Conservation (phyloP, 2,329 filamentous ascomycete genomes). For the Fusarium succisae region DNA sequence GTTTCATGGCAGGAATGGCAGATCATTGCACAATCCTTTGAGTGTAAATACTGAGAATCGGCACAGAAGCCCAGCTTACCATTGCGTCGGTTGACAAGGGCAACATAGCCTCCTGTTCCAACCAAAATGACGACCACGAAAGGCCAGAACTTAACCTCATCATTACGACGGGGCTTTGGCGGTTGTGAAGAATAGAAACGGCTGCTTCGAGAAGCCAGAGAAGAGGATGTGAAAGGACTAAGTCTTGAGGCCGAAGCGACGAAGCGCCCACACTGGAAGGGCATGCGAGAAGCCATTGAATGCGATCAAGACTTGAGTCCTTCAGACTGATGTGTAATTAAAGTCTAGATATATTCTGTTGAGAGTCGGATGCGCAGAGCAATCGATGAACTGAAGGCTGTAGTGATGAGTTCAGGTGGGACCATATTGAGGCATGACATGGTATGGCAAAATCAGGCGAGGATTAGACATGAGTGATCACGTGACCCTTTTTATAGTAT, state of each 20-base stretch:
- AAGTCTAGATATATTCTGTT: background rate
- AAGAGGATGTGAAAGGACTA: conserved; percentile 23
- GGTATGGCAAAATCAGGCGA: conserved; percentile 21
- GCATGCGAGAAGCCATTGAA: conserved; percentile 48
- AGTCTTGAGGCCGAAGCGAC: conserved; percentile 36
- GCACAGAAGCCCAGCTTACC: conserved; percentile 49
- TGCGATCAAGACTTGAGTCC: conserved; percentile 2
- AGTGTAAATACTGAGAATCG: background rate
- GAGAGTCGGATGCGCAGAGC: background rate
- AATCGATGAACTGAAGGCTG: background rate
- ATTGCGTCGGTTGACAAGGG: conserved; percentile 60
- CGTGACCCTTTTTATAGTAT: background rate
- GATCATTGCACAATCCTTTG: background rate
- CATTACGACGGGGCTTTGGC: conserved; percentile 48
- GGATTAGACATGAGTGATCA: conserved; percentile 4
- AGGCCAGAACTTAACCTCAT: conserved; percentile 65
- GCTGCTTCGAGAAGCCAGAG: conserved; percentile 29
- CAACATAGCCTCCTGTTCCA: conserved; percentile 59
- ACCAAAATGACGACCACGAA: conserved; percentile 61
- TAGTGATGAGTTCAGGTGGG: background rate
- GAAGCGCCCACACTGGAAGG: conserved; percentile 41
- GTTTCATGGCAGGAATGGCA: background rate
- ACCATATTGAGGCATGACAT: background rate
- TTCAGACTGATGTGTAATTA: background rate
- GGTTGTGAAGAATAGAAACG: conserved; percentile 56